Evolutionary conservation across 139 green algal species (phyloP).

Genomic region (Chlamydomonas asymmetrica): DNA sequence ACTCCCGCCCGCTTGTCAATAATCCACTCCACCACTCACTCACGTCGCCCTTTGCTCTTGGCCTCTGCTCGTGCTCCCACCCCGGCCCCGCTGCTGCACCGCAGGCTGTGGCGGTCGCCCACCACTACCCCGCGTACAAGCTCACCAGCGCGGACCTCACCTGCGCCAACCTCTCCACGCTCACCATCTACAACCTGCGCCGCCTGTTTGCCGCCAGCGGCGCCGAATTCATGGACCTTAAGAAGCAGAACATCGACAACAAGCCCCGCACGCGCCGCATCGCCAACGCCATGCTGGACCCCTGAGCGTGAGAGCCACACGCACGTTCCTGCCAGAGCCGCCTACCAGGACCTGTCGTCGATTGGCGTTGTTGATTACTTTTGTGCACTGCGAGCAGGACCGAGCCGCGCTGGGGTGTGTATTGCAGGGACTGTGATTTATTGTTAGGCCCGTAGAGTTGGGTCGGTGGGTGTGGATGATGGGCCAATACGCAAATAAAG

Average conservation of each 20-base stretch:
- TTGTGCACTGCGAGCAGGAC: too few species aligned
- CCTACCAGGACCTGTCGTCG: too few species aligned
- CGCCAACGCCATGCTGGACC: conserved; percentile 22
- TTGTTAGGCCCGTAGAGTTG: too few species aligned
- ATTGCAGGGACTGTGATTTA: too few species aligned
- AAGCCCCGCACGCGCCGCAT: conserved; percentile 7
- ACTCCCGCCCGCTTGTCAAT: background rate
- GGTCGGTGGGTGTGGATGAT: too few species aligned
- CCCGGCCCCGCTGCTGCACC: too few species aligned
- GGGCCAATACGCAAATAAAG: too few species aligned
- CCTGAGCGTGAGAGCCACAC: too few species aligned
- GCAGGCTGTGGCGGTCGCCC: conserved; percentile 9
- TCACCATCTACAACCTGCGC: conserved; percentile 87
- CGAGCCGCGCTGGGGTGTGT: too few species aligned
- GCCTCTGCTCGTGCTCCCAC: background rate
- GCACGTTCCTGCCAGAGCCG: too few species aligned
- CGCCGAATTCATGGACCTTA: conserved; percentile 63
- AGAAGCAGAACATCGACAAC: conserved; percentile 28
- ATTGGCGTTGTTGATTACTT: too few species aligned
- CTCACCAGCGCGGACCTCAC: conserved; percentile 84
- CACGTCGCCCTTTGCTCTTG: background rate
- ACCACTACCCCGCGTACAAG: conserved; percentile 37
- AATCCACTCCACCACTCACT: background rate
- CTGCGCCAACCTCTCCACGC: conserved; percentile 64
- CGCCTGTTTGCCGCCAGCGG: conserved; percentile 63